Conservation (phyloP, 2,329 filamentous ascomycete genomes). For the Trichoderma simmonsii region DNA sequence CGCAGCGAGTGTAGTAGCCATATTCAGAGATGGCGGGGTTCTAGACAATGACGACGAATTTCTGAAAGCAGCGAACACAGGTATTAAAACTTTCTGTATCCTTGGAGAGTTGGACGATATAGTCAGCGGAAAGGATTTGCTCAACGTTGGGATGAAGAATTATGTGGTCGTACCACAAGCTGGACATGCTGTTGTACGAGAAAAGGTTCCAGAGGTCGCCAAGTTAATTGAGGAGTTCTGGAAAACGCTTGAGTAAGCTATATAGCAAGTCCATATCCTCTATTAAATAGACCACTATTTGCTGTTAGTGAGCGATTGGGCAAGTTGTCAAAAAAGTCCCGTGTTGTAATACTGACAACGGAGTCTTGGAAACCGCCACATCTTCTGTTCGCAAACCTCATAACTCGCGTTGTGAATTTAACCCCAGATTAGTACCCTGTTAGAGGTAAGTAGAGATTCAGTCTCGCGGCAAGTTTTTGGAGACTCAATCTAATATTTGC, state of each 20-base stretch:
- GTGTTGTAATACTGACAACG: not conserved
- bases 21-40: slow-evolving; percentile 4
- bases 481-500: too few species aligned
- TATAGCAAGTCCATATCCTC: not conserved
- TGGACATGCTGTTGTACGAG: slow-evolving; percentile 1
- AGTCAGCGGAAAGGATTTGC: not conserved
- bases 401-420: too few species aligned
- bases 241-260: not conserved
- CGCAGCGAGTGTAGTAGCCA: not conserved
- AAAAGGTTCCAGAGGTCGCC: not conserved
- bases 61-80: not conserved
- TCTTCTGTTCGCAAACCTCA: too few species aligned
- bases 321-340: not conserved
- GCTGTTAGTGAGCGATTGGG: not conserved
- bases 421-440: too few species aligned
- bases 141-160: not conserved
- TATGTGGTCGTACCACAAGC: not conserved
- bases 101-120: slow-evolving; percentile 5
- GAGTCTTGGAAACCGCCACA: not conserved
- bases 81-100: not conserved
- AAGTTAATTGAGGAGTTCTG: not conserved
- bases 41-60: not conserved
- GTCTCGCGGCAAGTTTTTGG: too few species aligned
- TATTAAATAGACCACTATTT: not conserved
- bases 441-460: too few species aligned